Percentiles rank a stretch among this genome's conserved stretches.
These are phyloP conservation scores for Nannizzia gypsea DNA, from an alignment of 2,329 filamentous ascomycete species.

Conservation along the genomic window DNA sequence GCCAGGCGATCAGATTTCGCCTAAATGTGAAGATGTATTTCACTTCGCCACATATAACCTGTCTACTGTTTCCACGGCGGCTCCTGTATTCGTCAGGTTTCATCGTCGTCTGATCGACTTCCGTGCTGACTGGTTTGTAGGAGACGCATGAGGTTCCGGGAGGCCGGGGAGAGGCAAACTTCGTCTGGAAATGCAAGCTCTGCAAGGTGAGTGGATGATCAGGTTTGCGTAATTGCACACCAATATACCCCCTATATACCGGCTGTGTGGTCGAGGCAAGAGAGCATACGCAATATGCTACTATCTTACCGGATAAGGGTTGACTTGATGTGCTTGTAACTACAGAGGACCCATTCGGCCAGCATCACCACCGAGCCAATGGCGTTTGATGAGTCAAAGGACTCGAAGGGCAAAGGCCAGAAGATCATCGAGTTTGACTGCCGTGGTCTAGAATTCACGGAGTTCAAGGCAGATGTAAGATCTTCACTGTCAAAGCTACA, in stretches of 20 bases:
- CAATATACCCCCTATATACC: not conserved
- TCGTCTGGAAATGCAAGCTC: constrained; percentile 98
- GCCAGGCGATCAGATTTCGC: not conserved
- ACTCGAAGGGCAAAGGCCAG: constrained; percentile 48
- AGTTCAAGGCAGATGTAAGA: constrained; percentile 77
- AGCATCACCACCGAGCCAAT: constrained; percentile 64
- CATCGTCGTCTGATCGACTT: not conserved
- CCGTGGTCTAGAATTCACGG: constrained; percentile 78
- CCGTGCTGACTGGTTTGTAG: constrained; percentile 34
- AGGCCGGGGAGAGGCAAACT: constrained; percentile 91
- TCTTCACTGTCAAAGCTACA: not conserved
- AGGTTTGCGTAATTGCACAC: not conserved
- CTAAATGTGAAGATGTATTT: not conserved
- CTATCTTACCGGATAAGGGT: not conserved
- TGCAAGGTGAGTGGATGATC: constrained; percentile 58
- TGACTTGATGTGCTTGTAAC: not conserved
- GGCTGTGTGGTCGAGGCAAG: not conserved
- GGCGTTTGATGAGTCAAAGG: constrained; percentile 42
- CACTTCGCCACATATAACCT: not conserved
- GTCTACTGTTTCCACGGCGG: not conserved
- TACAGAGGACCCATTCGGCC: constrained; percentile 51
- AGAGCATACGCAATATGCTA: not conserved
- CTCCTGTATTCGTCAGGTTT: not conserved
- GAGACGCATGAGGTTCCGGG: constrained; percentile 84
- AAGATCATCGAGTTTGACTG: constrained; percentile 89